These are phyloP conservation scores for Chaetomium globosum DNA, from an alignment of 2,329 filamentous ascomycete genomes.

Conservation along the genomic window DNA sequence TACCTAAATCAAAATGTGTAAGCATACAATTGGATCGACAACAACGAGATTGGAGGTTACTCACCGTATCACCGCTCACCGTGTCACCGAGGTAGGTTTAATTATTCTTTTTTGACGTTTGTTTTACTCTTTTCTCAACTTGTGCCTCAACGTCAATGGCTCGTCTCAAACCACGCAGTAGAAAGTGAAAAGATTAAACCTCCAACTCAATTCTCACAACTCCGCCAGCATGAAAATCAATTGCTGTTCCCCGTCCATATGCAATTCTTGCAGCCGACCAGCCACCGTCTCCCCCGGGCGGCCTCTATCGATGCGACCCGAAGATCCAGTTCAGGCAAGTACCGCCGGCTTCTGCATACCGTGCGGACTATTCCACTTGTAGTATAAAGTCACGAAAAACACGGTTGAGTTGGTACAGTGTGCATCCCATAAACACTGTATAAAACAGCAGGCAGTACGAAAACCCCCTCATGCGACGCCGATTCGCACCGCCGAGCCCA, in stretches of 20 bases:
- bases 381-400: background rate
- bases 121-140: background rate
- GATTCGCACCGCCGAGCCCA: background rate
- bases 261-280: slow-evolving; percentile 11
- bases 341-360: background rate
- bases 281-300: background rate
- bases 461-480: background rate
- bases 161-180: background rate
- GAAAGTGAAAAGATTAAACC: background rate
- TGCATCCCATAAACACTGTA: background rate
- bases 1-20: slow-evolving; percentile 5
- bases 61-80: background rate
- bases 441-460: background rate
- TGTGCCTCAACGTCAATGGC: background rate
- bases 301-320: slow-evolving; percentile 1
- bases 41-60: background rate
- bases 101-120: background rate
- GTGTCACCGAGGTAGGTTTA: background rate
- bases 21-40: background rate
- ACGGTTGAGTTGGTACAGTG: background rate
- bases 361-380: background rate
- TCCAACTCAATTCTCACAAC: background rate
- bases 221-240: background rate
- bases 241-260: background rate
- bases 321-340: background rate